Conservation (phyloP, 2,329 filamentous ascomycete species). For the Fusarium fracticaudum region DNA sequence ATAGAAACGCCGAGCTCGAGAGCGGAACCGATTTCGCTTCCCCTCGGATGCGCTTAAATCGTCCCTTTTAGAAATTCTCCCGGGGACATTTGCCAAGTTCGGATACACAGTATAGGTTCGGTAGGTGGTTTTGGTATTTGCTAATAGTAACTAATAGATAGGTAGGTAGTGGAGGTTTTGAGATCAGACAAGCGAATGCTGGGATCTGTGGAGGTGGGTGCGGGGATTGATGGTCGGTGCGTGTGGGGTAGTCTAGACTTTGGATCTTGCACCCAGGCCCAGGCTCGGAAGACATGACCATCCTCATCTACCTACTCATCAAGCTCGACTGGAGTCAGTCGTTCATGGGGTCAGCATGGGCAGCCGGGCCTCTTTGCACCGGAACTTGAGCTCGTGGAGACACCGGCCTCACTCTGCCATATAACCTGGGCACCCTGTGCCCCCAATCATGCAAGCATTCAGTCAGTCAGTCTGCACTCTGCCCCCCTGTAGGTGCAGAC, state of each 20-base stretch:
- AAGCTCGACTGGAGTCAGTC: not conserved
- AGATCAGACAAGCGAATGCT: conserved; percentile 24
- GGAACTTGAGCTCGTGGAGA: conserved; percentile 32
- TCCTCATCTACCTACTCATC: not conserved
- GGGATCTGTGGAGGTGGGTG: conserved; percentile 41
- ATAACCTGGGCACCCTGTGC: not conserved
- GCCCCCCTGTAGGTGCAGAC: conserved; percentile 23
- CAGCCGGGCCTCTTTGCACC: not conserved
- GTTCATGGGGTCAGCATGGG: conserved; percentile 22
- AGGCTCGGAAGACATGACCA: not conserved
- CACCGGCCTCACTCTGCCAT: not conserved
- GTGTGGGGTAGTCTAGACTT: conserved; percentile 41
- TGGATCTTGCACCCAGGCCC: conserved; percentile 27
- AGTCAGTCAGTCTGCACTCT: not conserved
- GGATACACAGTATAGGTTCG: not conserved
- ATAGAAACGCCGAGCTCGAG: not conserved
- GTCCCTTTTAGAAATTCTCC: not conserved
- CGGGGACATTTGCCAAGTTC: conserved; percentile 3
- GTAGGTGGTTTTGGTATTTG: conserved; percentile 5
- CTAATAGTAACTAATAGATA: not conserved
- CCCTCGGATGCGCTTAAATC: not conserved
- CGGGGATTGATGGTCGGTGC: conserved; percentile 38
- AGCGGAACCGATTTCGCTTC: not conserved
- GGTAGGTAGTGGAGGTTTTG: conserved; percentile 1
- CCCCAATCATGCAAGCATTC: not conserved